These are phyloP conservation scores for Ettlia oleoabundans DNA, from an alignment of 139 green algal genomes.

Conservation along the genomic window DNA sequence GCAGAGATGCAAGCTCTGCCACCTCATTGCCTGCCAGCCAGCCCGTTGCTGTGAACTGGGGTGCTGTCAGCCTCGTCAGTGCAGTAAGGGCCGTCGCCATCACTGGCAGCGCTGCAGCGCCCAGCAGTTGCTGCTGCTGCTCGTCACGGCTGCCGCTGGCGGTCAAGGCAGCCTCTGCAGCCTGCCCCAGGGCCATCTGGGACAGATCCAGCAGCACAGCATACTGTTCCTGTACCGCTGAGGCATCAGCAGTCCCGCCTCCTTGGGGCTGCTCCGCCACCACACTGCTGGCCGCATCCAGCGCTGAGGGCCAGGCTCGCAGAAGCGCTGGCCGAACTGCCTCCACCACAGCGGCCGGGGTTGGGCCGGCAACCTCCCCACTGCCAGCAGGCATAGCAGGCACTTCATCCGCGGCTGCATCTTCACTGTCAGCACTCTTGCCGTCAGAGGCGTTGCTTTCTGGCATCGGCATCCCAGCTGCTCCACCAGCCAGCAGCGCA, in stretches of 20 bases:
- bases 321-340: constrained; percentile 41
- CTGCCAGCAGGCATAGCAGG: neutral
- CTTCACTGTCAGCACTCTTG: neutral
- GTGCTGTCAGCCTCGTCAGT: constrained; percentile 31
- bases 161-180: constrained; percentile 9
- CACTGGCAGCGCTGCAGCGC: neutral
- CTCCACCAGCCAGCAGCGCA: no score
- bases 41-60: constrained; percentile 16
- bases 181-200: constrained; percentile 48
- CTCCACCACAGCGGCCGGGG: constrained; percentile 5
- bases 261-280: constrained; percentile 42
- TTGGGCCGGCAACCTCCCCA: neutral
- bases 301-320: constrained; percentile 34
- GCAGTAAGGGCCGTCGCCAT: constrained; percentile 8
- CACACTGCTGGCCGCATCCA: constrained; percentile 52
- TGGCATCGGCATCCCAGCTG: no score
- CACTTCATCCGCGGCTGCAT: neutral
- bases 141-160: neutral
- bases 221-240: constrained; percentile 25
- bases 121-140: neutral
- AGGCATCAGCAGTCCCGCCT: constrained; percentile 11
- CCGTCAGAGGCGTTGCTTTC: neutral
- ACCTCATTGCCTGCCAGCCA: constrained; percentile 3
- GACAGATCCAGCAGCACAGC: constrained; percentile 51
- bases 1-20: constrained; percentile 14